Base-by-base conservation (phyloP, 2,329 filamentous ascomycete species). In the Coleophoma eucalyptorum region DNA sequence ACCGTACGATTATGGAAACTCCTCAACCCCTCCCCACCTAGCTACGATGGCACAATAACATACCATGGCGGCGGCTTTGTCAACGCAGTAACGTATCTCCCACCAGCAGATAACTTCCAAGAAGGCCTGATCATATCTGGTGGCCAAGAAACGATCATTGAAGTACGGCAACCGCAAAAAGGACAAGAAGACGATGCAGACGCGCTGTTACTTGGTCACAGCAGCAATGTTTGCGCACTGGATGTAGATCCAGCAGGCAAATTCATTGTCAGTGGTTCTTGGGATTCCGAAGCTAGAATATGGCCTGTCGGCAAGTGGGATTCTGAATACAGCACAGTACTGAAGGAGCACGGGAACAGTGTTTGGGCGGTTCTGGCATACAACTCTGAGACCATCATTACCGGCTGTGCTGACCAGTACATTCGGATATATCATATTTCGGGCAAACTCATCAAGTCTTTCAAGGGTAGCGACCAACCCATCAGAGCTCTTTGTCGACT, bases 311-410 rank as follows among this genome's bases (percentile, higher is more conserved):
- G 82, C 38, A 91, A 87, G 58, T 97, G 93, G 89, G 90, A 87
- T 58, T 97, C 93, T 89, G 90, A 95, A 64, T 81, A 81, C 10
- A 81, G 88, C 56, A 72, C 84, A 32, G 73, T 87, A 43, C 75
- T 99, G 16, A 72, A 81, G 43, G 91, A 90, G 5, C 91, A 97
- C 63, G 81, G 86, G 50, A 88, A 82, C 37, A 87, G 86, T 46
- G 91, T 99, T 13, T 97, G 92, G 93, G 87, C 87, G n/a, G 91
- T 97, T 4, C 70, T 97, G 51, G 88, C 89, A 15, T 86, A 93
- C 56, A 87, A 95, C 65, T 80, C 85, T 50, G 80, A 84, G 35
- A 91, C 87, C 0, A 80, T 97, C 43, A 81, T 97, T 53, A 97
- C 93, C n/a, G 91, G 86, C 40, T 96, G 89, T 62, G 93, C 94